phyloP scores from a whole-genome alignment of 2,329 filamentous ascomycete species.

The Botrytis hyacinthi region DNA sequence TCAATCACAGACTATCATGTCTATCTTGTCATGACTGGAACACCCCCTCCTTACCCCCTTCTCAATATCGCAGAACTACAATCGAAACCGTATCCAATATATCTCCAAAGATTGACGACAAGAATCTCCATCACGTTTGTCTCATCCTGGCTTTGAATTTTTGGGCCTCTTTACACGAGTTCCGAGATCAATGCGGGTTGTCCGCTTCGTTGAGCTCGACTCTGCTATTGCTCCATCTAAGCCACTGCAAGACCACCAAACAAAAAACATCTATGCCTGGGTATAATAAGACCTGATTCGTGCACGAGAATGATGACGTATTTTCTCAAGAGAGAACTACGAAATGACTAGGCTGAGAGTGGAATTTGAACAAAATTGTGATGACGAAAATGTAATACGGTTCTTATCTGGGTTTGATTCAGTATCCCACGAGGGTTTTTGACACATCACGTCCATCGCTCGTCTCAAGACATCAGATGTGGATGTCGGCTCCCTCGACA shows the following conservation, averaged over 20 bases:
- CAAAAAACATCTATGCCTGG: too few species aligned
- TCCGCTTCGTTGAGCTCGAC: constrained; percentile 45
- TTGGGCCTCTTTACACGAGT: constrained; percentile 45
- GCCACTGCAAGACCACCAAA: too few species aligned
- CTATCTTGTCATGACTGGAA: background rate
- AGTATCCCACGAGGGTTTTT: constrained; percentile 45
- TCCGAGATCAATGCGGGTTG: constrained; percentile 42
- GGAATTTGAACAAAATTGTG: constrained; percentile 37
- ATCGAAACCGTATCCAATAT: constrained; percentile 46
- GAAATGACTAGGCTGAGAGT: constrained; percentile 44
- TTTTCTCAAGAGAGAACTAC: constrained; percentile 46
- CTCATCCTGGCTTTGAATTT: constrained; percentile 45
- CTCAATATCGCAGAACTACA: constrained; percentile 48
- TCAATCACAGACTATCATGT: background rate
- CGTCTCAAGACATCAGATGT: constrained; percentile 46
- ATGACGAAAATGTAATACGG: background rate
- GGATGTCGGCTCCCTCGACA: constrained; percentile 48
- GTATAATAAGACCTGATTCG: constrained; percentile 24
- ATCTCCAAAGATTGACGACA: constrained; percentile 44
- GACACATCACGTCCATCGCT: constrained; percentile 40
- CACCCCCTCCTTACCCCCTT: constrained; percentile 39
- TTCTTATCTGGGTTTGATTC: constrained; percentile 49
- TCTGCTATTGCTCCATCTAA: constrained; percentile 38
- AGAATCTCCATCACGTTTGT: constrained; percentile 42
- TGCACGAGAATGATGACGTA: constrained; percentile 48